These are phyloP conservation scores for Caloboletus inedulis DNA, from an alignment of 1,284 basidiomycete genomes.

Conservation along the genomic window DNA sequence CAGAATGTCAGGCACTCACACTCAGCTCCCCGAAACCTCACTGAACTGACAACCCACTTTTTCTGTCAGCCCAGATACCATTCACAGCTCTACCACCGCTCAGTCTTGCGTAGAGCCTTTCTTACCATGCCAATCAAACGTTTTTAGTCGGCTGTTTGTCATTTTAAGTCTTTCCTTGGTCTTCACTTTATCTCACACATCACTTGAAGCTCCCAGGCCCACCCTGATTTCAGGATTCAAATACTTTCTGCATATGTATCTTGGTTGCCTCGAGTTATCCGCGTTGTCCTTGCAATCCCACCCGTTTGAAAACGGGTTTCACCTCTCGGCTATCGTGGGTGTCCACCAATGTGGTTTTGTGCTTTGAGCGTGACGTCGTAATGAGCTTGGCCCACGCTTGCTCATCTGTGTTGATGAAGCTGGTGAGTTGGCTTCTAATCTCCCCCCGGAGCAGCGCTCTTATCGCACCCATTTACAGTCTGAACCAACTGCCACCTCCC, in stretches of 20 bases:
- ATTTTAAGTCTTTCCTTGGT: constrained; percentile 7
- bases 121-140: constrained; percentile 25
- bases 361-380: neutral
- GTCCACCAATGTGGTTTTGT: neutral
- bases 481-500: constrained; percentile 10
- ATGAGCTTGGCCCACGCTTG: neutral
- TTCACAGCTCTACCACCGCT: neutral
- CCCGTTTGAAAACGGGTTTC: constrained; percentile 7
- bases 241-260: constrained; percentile 1
- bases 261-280: constrained; percentile 23
- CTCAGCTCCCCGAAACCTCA: neutral
- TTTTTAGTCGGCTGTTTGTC: constrained; percentile 21
- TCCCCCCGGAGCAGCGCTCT: neutral
- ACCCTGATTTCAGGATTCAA: constrained; percentile 6
- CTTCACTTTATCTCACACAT: constrained; percentile 10
- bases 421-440: neutral
- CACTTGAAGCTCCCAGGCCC: constrained; percentile 3
- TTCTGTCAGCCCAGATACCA: neutral
- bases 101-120: neutral
- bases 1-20: neutral
- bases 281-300: constrained; percentile 10
- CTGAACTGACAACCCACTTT: neutral
- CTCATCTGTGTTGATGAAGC: neutral
- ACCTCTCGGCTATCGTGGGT: constrained; percentile 3
- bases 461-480: constrained; percentile 7